Evolutionary conservation across 345 rosid genomes (phyloP).

Genomic region (Moringa oleifera): DNA sequence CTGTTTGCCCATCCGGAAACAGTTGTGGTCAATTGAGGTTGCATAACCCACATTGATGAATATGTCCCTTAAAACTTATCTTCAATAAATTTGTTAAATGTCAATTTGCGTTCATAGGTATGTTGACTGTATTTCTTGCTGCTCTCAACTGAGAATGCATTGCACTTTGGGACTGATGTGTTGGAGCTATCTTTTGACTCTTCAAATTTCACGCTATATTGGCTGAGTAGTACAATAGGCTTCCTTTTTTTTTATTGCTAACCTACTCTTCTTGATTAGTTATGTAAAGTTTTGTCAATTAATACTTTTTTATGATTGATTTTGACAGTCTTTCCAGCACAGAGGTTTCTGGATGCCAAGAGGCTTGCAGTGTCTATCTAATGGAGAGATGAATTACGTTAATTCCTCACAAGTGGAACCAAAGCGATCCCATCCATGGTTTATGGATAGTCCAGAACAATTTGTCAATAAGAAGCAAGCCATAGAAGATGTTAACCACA

Average conservation of each 20-base stretch:
- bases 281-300: background rate
- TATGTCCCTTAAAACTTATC: no score
- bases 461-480: conserved; percentile 58
- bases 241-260: background rate
- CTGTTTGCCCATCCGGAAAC: no score
- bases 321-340: conserved; percentile 41
- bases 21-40: no score
- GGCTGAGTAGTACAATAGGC: no score
- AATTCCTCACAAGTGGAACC: conserved; percentile 42
- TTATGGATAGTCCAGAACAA: conserved; percentile 39
- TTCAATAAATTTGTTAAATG: no score
- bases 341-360: conserved; percentile 41
- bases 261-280: conserved; percentile 4
- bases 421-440: conserved; percentile 53
- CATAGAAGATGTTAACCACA: conserved; percentile 26
- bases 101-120: no score
- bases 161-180: no score
- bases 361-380: conserved; percentile 31
- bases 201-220: no score
- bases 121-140: no score
- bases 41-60: no score
- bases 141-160: no score
- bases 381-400: conserved; percentile 39
- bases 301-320: conserved; percentile 6
- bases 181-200: no score